Conservation (phyloP, 176 grass and related monocot genomes). For the Oryza punctata region DNA sequence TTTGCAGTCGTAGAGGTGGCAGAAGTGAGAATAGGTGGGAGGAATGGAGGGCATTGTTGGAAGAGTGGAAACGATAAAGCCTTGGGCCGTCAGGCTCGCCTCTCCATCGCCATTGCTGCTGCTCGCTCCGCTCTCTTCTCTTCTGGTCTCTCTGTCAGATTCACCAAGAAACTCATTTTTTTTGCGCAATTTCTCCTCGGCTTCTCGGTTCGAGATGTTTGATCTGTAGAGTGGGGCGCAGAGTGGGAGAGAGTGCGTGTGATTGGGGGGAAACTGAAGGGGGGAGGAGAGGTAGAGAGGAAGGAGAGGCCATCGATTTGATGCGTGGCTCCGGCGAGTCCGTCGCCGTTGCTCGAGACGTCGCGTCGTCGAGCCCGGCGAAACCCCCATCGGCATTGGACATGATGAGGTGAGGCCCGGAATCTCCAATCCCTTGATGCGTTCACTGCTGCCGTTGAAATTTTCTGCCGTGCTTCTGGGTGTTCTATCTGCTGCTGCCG, state of each 20-base stretch:
- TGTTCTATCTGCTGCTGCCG: background rate
- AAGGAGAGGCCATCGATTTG: conserved; percentile 29
- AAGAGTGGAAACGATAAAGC: conserved; percentile 50
- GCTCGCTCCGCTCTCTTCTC: conserved; percentile 28
- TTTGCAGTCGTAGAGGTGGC: background rate
- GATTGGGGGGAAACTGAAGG: background rate
- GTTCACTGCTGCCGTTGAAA: background rate
- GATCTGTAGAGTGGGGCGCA: conserved; percentile 40
- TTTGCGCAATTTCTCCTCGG: conserved; percentile 33
- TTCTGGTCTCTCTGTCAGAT: conserved; percentile 32
- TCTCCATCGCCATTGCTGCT: conserved; percentile 49
- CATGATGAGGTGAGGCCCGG: conserved; percentile 51
- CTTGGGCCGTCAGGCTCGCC: conserved; percentile 27
- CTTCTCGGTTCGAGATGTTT: conserved; percentile 18
- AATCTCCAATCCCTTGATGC: conserved; percentile 19
- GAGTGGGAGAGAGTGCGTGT: background rate
- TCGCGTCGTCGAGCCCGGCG: conserved; percentile 46
- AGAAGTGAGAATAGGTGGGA: background rate
- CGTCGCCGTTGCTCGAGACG: conserved; percentile 48
- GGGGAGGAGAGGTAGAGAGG: background rate
- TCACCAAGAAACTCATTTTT: conserved; percentile 21
- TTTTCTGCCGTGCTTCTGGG: background rate
- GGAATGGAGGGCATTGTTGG: conserved; percentile 34
- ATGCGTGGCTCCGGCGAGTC: conserved; percentile 52
- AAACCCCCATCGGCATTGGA: conserved; percentile 56